Base-by-base conservation (phyloP, 2,329 filamentous ascomycete genomes). In the Aspergillus tubingensis region DNA sequence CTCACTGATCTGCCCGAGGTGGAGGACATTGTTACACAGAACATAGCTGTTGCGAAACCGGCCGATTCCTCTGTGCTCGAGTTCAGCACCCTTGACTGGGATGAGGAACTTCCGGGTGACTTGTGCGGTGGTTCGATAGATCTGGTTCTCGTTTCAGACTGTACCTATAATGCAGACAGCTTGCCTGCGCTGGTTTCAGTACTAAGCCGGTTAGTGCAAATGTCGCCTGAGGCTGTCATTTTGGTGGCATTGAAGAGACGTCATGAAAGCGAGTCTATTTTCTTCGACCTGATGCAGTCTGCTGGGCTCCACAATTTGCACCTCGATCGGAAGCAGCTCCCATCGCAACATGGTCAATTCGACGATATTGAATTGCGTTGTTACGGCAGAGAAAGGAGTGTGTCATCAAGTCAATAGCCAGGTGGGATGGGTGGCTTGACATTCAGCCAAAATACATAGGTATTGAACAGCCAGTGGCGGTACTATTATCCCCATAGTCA, bases 161-260 rank as follows among this genome's bases (percentile, higher is more conserved):
- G 89, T 74, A 91, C 88, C 1, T 91, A 91, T 75, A 91, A 91
- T 71, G 79, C 83, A 15, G 87, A 89, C 67, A 88, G 85, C 61
- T 82, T 88, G 54, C 85, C 86, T 2, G 81, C 85, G 23, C 77
- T 91, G 39, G 87, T 91, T 7, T 75, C 76, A 27, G 87, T 86
- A 1, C 75, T 91, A 8, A 67, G 70, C 21, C 76, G 74, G 8
- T 73, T 89, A 52, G 74, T 81, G 44, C 69, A 73, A 17, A 71
- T 70, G 30, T 85, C 82, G 5, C 83, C 84, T 2, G 72, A 78
- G 60, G 79, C 81, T 0, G 67, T 84, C 25, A 73, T 88, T 21
- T 74, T 88, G 15, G 78, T 91, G 25, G 85, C 87, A 1, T 84
- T 88, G 75, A 91, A 91, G 73, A 82, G 85, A 60, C 81, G 88